Evolutionary conservation across 495 filamentous ascomycete genomes (phyloP), one percentile per base, ranked within the genome.

Genomic region (Penicillium atrosanguineum): DNA sequence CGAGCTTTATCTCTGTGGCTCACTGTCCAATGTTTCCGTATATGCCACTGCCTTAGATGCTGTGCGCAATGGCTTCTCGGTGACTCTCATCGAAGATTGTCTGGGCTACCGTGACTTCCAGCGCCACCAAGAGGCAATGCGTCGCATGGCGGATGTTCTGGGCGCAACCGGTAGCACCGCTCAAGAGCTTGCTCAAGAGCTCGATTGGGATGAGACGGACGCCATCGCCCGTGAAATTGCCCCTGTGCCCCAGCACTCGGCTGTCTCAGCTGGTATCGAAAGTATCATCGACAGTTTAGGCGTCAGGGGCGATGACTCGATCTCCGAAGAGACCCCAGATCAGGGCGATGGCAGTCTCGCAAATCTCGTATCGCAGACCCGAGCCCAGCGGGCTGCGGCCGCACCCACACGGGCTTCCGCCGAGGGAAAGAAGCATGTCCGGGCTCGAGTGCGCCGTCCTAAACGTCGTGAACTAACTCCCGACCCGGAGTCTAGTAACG

Each of bases 21-120:
- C 87, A n/a, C 74, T 93, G 34, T 91, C 88, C 14, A 97, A 97
- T 66, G 77, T 90, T 26, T 91, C 91, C 20, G 84, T 97, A 26
- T 94, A 91, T 62, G 94, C 94, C 8, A 98, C 94, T 2, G 93
- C 91, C 20, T 74, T 95, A 44, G 94, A 97, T 62, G 94, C 94
- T 2, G 93, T 89, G 0, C 82, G 84, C 15, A 86, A 96, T 65
- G 94, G 94, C 12, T 87, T 94, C 58, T 80, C 83, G 21, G 88
- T 96, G 52, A 91, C 87, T 6, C 71, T 98, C 12, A 73, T 98
- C 25, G 87, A 93, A 44, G 91, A 98, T 65, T 97, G 93, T 64
- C 78, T 96, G 39, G 94, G 91, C 11, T 97, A 87, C 63, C 85
- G 92, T 38, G 84, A 76, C 60, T 79, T 85, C 48, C 69, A 74